Percentiles rank a stretch among this genome's conserved stretches.
Evolutionary conservation across 768 basidiomycete species (phyloP).

Genomic region (Rhodotorula diobovata): DNA sequence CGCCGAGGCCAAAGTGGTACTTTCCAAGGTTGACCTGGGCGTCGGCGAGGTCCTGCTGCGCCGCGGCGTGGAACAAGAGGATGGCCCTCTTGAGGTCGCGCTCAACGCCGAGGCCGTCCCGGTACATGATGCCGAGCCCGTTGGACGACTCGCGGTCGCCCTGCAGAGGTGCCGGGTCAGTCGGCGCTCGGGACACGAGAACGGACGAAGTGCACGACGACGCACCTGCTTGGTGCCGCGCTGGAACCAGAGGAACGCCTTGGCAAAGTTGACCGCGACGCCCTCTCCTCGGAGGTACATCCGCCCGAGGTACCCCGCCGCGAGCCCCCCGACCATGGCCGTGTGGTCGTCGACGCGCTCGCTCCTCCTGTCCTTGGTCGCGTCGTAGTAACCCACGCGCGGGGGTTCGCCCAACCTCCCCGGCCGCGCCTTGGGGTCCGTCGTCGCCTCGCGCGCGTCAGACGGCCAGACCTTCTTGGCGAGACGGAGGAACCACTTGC

Average conservation of each 20-base stretch:
- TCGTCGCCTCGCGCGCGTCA: constrained; percentile 55
- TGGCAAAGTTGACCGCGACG: constrained; percentile 66
- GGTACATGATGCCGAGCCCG: constrained; percentile 81
- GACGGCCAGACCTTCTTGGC: constrained; percentile 79
- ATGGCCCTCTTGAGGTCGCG: constrained; percentile 63
- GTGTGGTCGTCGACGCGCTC: constrained; percentile 47
- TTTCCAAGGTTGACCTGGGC: constrained; percentile 89
- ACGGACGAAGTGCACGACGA: neutral
- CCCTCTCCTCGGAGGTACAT: constrained; percentile 96
- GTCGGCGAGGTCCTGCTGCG: constrained; percentile 82
- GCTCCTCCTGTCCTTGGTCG: constrained; percentile 44
- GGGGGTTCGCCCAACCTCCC: constrained; percentile 27
- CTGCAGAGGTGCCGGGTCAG: constrained; percentile 43
- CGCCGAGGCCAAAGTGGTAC: constrained; percentile 55
- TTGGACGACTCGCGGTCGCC: constrained; percentile 86
- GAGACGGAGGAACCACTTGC: constrained; percentile 76
- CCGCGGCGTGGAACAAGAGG: constrained; percentile 68
- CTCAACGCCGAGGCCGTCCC: constrained; percentile 75
- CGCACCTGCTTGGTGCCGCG: constrained; percentile 51
- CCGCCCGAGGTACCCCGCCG: constrained; percentile 82
- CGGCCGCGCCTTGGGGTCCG: constrained; percentile 45
- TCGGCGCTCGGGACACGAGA: neutral
- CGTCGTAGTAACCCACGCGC: constrained; percentile 40
- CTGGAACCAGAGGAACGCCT: constrained; percentile 78
- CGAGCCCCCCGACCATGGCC: constrained; percentile 65